Evolutionary conservation across 2,329 filamentous ascomycete species (phyloP).

Genomic region (Akanthomyces lecanii): DNA sequence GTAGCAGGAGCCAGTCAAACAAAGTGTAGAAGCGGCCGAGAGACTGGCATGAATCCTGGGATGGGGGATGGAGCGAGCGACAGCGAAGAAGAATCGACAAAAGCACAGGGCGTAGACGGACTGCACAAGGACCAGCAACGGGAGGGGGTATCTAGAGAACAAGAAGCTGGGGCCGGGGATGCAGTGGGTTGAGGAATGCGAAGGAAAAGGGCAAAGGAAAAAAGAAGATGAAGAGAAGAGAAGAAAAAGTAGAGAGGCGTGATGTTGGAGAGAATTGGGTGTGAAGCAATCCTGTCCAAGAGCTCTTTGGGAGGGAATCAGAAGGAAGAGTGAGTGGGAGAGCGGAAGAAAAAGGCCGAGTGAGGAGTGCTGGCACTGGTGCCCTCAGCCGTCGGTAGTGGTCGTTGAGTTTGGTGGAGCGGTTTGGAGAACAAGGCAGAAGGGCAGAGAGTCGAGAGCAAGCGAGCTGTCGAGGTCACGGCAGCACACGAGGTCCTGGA

Average conservation of each 20-base stretch:
- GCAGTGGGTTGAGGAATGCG: slow-evolving; percentile 20
- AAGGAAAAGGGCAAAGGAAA: slow-evolving; percentile 22
- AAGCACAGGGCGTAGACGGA: neutral
- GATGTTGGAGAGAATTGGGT: slow-evolving; percentile 20
- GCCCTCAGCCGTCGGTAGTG: neutral
- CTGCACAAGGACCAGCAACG: neutral
- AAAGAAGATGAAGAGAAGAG: slow-evolving; percentile 21
- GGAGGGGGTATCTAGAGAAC: slow-evolving; percentile 11
- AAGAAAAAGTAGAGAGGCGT: slow-evolving; percentile 21
- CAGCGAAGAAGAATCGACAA: slow-evolving; percentile 4
- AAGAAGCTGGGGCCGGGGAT: slow-evolving; percentile 11
- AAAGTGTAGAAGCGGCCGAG: neutral
- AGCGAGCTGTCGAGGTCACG: no score
- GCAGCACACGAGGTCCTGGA: neutral
- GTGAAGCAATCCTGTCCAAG: slow-evolving; percentile 27
- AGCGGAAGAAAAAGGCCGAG: slow-evolving; percentile 4
- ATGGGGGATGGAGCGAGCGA: slow-evolving; percentile 9
- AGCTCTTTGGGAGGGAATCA: slow-evolving; percentile 23
- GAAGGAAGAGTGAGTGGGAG: slow-evolving; percentile 20
- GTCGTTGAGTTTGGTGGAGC: slow-evolving; percentile 4
- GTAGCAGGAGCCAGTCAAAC: neutral
- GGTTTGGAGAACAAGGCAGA: neutral
- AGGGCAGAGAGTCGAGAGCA: neutral
- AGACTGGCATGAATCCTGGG: neutral
- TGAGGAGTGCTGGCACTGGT: neutral